Evolutionary conservation across 306 rosid species (phyloP), one percentile per base, ranked within the genome.

Genomic region (Quercus agrifolia): DNA sequence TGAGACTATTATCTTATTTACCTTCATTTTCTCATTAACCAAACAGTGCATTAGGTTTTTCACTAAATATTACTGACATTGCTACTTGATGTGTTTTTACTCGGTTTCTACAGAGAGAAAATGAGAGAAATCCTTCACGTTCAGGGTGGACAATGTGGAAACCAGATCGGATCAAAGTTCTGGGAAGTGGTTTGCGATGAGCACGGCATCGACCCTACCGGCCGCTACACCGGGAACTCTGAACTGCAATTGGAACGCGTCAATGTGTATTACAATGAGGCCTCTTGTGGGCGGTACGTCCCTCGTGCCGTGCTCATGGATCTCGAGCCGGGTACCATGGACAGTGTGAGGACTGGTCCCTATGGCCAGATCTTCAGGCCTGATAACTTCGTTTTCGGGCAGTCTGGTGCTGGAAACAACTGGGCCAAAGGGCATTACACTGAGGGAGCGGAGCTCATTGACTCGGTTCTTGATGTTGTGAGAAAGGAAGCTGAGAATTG

Each of bases 341-440:
- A 67, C 51, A 67, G 72, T 21, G 72, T 67, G 27, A 67, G 72
- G 72, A 67, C 72, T 13, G 25, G 52, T 67, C 72, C 72, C 17
- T 67, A 67, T 35, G 52, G 72, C 15, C 52, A 67, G 72, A 67
- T 67, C 49, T 67, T 67, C 72, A 67, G 72, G 72, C 72, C 52
- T 12, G 72, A 67, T 67, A 67, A 67, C 52, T 67, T 67, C 51
- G 52, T 67, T 19, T 67, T 67, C 0, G 72, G 72, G 27, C 72
- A 67, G 25, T 67, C 72, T 19, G 72, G 72, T 18, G 72, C 72
- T 0, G 72, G 72, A 2, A 67, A 67, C 72, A 67, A 67, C 52
- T 67, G 72, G 72, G 72, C 72, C 27, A 67, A 67, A 46, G 72
- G 72, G 20, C 72, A 67, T 35, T 67, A 67, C 51, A 67, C 72